These are phyloP conservation scores for Verbena officinalis DNA, from an alignment of 257 asterid species.

Conservation along the genomic window DNA sequence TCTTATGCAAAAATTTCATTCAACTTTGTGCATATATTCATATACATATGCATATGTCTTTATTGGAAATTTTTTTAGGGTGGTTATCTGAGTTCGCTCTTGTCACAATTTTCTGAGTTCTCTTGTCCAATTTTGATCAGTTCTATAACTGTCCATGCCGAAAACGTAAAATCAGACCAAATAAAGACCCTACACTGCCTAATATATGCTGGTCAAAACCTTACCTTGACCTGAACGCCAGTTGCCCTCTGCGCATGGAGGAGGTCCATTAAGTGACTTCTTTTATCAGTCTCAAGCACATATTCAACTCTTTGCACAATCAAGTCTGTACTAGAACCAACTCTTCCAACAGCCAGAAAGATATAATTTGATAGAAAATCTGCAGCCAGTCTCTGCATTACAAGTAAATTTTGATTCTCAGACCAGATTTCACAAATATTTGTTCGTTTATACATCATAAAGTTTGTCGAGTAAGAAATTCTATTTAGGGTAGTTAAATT, in stretches of 20 bases:
- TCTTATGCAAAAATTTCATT: neutral
- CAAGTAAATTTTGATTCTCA: conserved; percentile 32
- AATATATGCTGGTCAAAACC: conserved; percentile 1
- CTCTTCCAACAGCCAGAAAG: conserved; percentile 97
- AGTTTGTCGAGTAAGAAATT: no score
- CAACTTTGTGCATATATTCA: conserved; percentile 2
- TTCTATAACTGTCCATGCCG: neutral
- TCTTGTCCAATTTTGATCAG: neutral
- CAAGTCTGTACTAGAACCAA: conserved; percentile 97
- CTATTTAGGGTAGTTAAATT: no score
- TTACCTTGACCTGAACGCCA: conserved; percentile 81
- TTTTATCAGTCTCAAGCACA: conserved; percentile 90
- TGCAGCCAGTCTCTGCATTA: conserved; percentile 80
- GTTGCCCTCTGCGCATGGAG: conserved; percentile 89
- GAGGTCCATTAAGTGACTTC: conserved; percentile 98
- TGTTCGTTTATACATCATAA: no score
- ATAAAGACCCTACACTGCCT: conserved; percentile 1
- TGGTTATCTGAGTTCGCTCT: neutral
- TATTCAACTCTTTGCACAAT: conserved; percentile 95
- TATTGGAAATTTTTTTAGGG: neutral
- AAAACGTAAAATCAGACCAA: no score
- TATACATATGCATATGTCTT: neutral
- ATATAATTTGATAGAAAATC: conserved; percentile 79
- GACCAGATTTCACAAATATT: conserved; percentile 30
- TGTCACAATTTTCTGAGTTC: neutral